phyloP scores from a whole-genome alignment of 805 yeast genomes.

The Wickerhamia fluorescens region DNA sequence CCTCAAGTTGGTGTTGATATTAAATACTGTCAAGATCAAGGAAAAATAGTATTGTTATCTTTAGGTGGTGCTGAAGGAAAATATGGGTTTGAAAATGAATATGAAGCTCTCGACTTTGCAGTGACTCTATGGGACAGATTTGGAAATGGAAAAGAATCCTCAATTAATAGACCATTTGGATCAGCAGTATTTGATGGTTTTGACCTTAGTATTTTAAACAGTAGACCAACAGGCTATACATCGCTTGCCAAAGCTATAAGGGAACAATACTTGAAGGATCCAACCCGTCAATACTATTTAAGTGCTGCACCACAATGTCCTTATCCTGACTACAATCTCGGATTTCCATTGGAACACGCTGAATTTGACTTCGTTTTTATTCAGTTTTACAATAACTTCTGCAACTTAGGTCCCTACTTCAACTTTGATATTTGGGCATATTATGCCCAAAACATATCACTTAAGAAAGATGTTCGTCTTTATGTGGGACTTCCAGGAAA shows the following conservation, averaged over 20 bases:
- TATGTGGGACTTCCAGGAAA: conserved; percentile 68
- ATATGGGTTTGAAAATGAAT: conserved; percentile 34
- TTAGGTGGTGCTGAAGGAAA: conserved; percentile 45
- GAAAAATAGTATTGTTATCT: conserved; percentile 71
- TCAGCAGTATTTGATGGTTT: conserved; percentile 78
- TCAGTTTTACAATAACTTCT: conserved; percentile 86
- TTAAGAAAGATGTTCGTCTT: conserved; percentile 62
- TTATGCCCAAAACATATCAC: conserved; percentile 51
- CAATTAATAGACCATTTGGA: conserved; percentile 51
- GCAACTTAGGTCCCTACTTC: conserved; percentile 47
- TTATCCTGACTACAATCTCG: conserved; percentile 58
- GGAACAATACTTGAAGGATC: conserved; percentile 9
- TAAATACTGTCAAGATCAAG: conserved; percentile 65
- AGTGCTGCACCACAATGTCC: conserved; percentile 94
- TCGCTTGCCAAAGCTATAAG: conserved; percentile 38
- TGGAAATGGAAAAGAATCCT: conserved; percentile 12
- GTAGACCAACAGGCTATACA: conserved; percentile 56
- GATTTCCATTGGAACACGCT: conserved; percentile 35
- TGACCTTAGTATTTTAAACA: conserved; percentile 64
- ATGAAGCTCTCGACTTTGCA: conserved; percentile 19
- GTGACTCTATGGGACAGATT: conserved; percentile 19
- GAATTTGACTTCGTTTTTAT: conserved; percentile 74
- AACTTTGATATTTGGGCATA: conserved; percentile 65
- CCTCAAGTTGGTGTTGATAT: conserved; percentile 51
- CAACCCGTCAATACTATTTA: conserved; percentile 58